phyloP scores from a whole-genome alignment of 495 filamentous ascomycete genomes.

The Astrothelium macrocarpum region DNA sequence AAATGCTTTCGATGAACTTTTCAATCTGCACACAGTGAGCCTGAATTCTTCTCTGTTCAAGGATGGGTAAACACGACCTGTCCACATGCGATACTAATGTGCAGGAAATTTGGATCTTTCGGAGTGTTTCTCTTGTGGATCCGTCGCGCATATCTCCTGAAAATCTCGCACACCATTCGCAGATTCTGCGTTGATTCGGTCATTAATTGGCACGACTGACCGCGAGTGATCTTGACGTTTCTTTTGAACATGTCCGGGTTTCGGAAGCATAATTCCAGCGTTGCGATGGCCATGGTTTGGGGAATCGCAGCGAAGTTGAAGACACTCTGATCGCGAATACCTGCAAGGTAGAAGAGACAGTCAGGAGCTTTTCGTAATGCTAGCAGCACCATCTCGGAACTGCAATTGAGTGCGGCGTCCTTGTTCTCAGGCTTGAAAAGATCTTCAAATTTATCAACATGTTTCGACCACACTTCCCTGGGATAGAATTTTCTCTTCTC shows the following conservation, averaged over 20 bases:
- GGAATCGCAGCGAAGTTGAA: conserved; percentile 99
- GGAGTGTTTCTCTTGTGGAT: conserved; percentile 95
- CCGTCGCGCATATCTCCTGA: conserved; percentile 61
- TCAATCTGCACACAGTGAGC: conserved; percentile 57
- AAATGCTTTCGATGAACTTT: conserved; percentile 92
- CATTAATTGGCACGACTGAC: conserved; percentile 87
- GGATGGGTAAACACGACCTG: conserved; percentile 45
- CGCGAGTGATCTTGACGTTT: conserved; percentile 95
- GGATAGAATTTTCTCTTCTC: conserved; percentile 84
- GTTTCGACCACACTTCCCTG: conserved; percentile 89
- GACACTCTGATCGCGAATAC: conserved; percentile 91
- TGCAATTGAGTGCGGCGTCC: conserved; percentile 74
- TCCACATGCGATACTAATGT: conserved; percentile 83
- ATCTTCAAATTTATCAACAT: conserved; percentile 81
- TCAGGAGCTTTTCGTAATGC: conserved; percentile 81
- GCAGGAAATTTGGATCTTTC: conserved; percentile 83
- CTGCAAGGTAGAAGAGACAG: conserved; percentile 94
- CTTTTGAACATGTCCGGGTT: conserved; percentile 80
- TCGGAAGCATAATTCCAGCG: conserved; percentile 80
- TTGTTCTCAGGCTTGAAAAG: conserved; percentile 74
- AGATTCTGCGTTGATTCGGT: conserved; percentile 84
- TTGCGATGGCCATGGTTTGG: conserved; percentile 97
- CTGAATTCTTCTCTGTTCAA: neutral
- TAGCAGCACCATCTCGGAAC: conserved; percentile 89
- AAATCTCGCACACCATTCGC: conserved; percentile 63